Conservation (phyloP, 1,284 basidiomycete genomes). For the Microbotryum silenes-acaulis region DNA sequence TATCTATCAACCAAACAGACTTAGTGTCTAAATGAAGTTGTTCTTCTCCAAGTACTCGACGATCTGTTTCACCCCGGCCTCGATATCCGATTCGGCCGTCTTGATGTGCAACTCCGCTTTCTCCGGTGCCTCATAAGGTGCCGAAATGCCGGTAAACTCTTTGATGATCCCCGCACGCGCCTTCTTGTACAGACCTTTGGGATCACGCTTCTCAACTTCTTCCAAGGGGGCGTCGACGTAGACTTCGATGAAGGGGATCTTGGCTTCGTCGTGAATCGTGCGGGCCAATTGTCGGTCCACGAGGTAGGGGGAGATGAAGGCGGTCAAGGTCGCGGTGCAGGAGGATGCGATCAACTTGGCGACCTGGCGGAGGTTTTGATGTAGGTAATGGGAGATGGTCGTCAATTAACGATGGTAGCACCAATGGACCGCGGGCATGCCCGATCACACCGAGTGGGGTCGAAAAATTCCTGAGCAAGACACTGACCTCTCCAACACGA, state of each 20-base stretch:
- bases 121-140: conserved; percentile 87
- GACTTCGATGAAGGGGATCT: conserved; percentile 83
- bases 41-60: conserved; percentile 67
- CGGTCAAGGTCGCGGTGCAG: conserved; percentile 76
- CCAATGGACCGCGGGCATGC: neutral
- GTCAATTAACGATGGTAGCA: too few species aligned
- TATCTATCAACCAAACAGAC: neutral
- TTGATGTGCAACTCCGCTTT: conserved; percentile 86
- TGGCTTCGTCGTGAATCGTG: conserved; percentile 62
- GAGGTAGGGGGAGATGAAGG: conserved; percentile 95
- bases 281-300: conserved; percentile 80
- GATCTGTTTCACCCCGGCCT: conserved; percentile 71
- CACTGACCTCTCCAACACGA: conserved; percentile 80
- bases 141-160: conserved; percentile 96
- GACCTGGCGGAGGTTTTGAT: conserved; percentile 47
- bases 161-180: conserved; percentile 93
- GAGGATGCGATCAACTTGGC: conserved; percentile 89
- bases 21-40: conserved; percentile 13
- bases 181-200: conserved; percentile 97
- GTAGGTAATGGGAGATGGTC: too few species aligned
- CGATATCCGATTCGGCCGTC: conserved; percentile 72
- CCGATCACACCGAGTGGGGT: neutral
- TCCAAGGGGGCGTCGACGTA: conserved; percentile 86
- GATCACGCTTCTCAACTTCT: conserved; percentile 86
- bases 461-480: neutral